Base-by-base conservation (phyloP, 176 grass and related monocot genomes). In the Triticum dicoccoides region DNA sequence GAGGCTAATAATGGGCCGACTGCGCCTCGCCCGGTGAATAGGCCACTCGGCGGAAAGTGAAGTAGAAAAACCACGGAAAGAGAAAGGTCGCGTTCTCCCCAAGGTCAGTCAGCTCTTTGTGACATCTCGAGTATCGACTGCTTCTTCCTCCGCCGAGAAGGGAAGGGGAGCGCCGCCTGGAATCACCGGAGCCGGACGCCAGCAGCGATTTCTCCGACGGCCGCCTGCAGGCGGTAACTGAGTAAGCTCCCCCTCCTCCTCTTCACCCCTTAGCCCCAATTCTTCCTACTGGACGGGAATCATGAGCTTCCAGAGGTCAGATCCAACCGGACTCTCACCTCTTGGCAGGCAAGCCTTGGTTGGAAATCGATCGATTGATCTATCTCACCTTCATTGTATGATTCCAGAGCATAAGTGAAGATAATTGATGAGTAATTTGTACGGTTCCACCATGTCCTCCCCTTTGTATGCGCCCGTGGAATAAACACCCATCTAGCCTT, bases 241-340 rank as follows among this genome's bases (percentile, higher is more conserved):
- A 51, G 87, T 73, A n/a, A 2, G 12, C 33, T 9, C 24, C 9
- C 4, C 9, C 6, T 42, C 10, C 0, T 23, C 11, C 5, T 58
- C 20, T 17, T 42, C 20, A 18, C 24, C 7, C 4, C 42, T 51
- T 30, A 76, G 7, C 62, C 23, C 37, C 18, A 61, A 65, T 73
- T 80, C 10, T 54, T 5, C 37, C 33, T 18, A 18, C 34, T 72
- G 6, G 65, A 33, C 11, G 11, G 9, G 62, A 3, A 6, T 5
- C 73, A 54, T 8, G 71, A 30, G 5, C 51, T 44, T 45, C 84
- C 12, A 17, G 7, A 72, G 54, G 52, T 10, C 81, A 88, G 87
- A 88, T 88, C 87, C 83, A 27, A 5, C 73, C 59, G 37, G 76
- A 78, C n/a, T 38, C 8, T 64, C 27, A n/a, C 38, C 62, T 82